Evolutionary conservation across 441 rosid genomes (phyloP).

Genomic region (Erysimum cheiri): DNA sequence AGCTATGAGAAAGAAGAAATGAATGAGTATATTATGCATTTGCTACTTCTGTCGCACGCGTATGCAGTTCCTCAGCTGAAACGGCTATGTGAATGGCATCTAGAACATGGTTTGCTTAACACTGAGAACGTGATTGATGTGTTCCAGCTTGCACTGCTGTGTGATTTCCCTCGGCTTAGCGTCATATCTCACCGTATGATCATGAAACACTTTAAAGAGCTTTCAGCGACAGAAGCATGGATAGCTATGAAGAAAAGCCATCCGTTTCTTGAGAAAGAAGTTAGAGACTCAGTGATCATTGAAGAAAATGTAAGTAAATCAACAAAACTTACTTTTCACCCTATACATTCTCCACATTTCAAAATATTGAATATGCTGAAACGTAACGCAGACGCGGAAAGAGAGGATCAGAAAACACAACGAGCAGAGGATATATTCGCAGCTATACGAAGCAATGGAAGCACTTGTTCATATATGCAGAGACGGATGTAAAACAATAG

Average conservation of each 20-base stretch:
- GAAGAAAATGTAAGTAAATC: conserved; percentile 57
- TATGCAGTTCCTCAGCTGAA: conserved; percentile 74
- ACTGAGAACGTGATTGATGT: conserved; percentile 75
- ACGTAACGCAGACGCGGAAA: conserved; percentile 43
- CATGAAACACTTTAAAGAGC: conserved; percentile 54
- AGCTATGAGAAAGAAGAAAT: conserved; percentile 77
- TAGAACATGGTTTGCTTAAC: conserved; percentile 68
- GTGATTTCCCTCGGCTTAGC: conserved; percentile 80
- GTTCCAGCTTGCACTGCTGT: conserved; percentile 79
- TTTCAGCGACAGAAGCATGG: conserved; percentile 78
- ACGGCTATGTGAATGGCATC: conserved; percentile 59
- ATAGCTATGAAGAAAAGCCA: conserved; percentile 75
- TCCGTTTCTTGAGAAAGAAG: conserved; percentile 74
- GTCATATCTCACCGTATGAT: conserved; percentile 72
- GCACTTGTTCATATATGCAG: conserved; percentile 93
- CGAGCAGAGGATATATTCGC: conserved; percentile 67
- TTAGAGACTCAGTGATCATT: conserved; percentile 54
- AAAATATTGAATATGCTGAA: not conserved
- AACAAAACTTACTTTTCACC: not conserved
- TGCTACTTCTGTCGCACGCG: conserved; percentile 77
- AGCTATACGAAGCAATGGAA: conserved; percentile 89
- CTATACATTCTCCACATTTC: not conserved
- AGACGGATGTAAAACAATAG: conserved; percentile 90
- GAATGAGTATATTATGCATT: conserved; percentile 62
- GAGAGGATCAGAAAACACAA: conserved; percentile 58